Conservation (phyloP, 2,329 filamentous ascomycete genomes). For the Ophiostoma angusticollis region DNA sequence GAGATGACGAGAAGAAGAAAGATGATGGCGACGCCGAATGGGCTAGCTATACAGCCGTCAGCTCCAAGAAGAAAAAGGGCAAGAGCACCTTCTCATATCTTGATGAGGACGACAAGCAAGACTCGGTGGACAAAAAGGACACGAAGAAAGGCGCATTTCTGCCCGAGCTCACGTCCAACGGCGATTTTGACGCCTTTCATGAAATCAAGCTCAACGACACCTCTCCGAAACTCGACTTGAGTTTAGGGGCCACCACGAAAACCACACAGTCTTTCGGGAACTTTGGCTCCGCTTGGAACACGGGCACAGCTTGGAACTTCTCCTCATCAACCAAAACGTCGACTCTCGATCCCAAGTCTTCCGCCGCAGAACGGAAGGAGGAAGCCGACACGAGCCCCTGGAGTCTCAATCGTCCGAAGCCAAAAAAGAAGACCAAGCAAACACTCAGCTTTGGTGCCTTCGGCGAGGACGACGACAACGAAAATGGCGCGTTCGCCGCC, state of each 20-base stretch:
- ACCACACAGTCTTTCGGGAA: constrained; percentile 32
- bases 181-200: constrained; percentile 45
- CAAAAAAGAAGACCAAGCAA: constrained; percentile 38
- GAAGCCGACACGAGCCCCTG: constrained; percentile 36
- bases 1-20: constrained; percentile 21
- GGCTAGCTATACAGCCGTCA: constrained; percentile 31
- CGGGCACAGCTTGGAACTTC: constrained; percentile 29
- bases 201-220: constrained; percentile 54
- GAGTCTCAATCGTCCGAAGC: constrained; percentile 32
- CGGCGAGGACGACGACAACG: constrained; percentile 27
- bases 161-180: constrained; percentile 13
- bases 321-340: constrained; percentile 22
- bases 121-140: constrained; percentile 16
- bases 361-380: constrained; percentile 25
- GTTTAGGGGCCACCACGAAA: constrained; percentile 26
- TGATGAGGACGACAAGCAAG: too few relatives aligned
- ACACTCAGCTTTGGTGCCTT: constrained; percentile 36
- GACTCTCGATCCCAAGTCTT: constrained; percentile 16
- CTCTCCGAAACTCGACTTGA: constrained; percentile 36
- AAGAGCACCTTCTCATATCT: too few relatives aligned
- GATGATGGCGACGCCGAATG: constrained; percentile 31
- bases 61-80: constrained; percentile 44
- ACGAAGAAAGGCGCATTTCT: constrained; percentile 13
- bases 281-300: constrained; percentile 49
- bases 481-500: constrained; percentile 12